Conservation (phyloP, 768 basidiomycete species). For the Obba rivulosa region DNA sequence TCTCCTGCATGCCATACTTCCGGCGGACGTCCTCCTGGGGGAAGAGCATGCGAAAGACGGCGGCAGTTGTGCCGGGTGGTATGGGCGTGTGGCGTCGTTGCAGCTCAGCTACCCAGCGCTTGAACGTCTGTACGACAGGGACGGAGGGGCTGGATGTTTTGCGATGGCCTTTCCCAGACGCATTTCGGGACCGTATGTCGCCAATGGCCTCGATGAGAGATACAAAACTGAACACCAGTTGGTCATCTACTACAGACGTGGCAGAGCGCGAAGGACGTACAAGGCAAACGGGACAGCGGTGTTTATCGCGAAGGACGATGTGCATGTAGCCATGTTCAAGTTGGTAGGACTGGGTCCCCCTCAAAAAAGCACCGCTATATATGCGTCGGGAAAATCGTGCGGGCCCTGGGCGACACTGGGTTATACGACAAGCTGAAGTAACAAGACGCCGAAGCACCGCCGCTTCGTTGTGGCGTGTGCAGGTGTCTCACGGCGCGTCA, state of each 20-base stretch:
- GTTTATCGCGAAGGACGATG: too few species aligned
- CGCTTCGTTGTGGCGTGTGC: too few species aligned
- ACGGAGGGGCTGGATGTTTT: background rate
- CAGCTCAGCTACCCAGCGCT: constrained; percentile 14
- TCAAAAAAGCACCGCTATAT: too few species aligned
- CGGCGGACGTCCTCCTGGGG: constrained; percentile 73
- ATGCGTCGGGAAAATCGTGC: too few species aligned
- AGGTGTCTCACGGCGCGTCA: too few species aligned
- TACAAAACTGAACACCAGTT: constrained; percentile 7
- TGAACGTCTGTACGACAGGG: constrained; percentile 12
- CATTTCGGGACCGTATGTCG: constrained; percentile 7
- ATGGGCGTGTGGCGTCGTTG: constrained; percentile 13
- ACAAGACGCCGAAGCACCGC: too few species aligned
- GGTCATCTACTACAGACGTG: background rate
- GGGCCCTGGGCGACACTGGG: too few species aligned
- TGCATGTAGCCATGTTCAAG: too few species aligned
- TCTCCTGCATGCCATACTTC: constrained; percentile 71
- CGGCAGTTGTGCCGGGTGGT: constrained; percentile 42
- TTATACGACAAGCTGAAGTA: too few species aligned
- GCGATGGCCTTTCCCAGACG: constrained; percentile 2
- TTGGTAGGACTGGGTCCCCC: too few species aligned
- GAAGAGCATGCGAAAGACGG: constrained; percentile 73
- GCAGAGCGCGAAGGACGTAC: background rate
- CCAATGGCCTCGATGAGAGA: constrained; percentile 12
- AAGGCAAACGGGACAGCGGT: constrained; percentile 10